Evolutionary conservation across 495 filamentous ascomycete genomes (phyloP).

Genomic region (Aspergillus conjunctus): DNA sequence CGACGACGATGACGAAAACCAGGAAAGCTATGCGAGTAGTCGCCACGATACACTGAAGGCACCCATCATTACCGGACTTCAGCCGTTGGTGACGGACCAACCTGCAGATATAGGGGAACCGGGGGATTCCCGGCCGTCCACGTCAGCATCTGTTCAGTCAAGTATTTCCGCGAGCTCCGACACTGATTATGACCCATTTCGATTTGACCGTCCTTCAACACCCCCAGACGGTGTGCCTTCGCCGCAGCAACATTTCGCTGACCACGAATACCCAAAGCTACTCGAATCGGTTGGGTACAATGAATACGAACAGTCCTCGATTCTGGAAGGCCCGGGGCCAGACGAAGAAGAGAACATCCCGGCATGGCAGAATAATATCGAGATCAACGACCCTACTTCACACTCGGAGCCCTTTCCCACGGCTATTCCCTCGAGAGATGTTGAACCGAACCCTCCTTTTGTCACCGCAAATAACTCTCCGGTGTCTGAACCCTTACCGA

Average conservation of each 20-base stretch:
- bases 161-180: conserved; percentile 35
- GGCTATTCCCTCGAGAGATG: conserved; percentile 16
- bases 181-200: conserved; percentile 50
- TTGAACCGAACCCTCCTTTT: conserved; percentile 1
- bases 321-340: conserved; percentile 46
- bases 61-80: conserved; percentile 23
- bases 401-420: conserved; percentile 14
- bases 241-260: conserved; percentile 25
- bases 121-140: conserved; percentile 43
- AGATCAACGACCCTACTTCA: background rate
- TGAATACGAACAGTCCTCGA: conserved; percentile 28
- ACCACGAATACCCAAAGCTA: conserved; percentile 32
- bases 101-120: conserved; percentile 28
- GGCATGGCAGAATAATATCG: conserved; percentile 24
- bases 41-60: conserved; percentile 44
- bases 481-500: conserved; percentile 33
- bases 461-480: conserved; percentile 27
- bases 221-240: conserved; percentile 22
- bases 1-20: conserved; percentile 18
- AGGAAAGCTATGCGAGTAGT: conserved; percentile 22
- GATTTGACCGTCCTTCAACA: conserved; percentile 43
- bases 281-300: conserved; percentile 23
- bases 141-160: conserved; percentile 40
- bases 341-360: conserved; percentile 37
- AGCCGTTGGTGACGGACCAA: conserved; percentile 22